These are phyloP conservation scores for Aspergillus sp. DNA, from an alignment of 2,329 filamentous ascomycete genomes.

Conservation along the genomic window DNA sequence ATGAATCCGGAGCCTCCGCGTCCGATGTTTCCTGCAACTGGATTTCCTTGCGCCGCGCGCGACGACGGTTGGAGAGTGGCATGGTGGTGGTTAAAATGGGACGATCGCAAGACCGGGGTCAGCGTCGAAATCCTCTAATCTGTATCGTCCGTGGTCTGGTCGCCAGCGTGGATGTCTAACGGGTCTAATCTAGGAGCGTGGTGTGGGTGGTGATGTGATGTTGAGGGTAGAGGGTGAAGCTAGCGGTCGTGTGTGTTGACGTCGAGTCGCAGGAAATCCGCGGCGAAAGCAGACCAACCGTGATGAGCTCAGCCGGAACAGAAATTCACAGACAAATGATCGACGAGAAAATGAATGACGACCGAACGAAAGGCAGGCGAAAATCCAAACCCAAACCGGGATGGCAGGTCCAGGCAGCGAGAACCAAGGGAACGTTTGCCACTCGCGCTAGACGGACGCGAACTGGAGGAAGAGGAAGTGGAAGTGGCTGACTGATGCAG, in stretches of 20 bases:
- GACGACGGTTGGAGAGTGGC: constrained; percentile 48
- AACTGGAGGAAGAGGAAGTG: constrained; percentile 6
- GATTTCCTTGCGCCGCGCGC: constrained; percentile 49
- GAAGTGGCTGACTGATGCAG: constrained; percentile 17
- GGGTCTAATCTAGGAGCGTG: not conserved
- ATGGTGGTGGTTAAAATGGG: constrained; percentile 28
- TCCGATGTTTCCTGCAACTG: constrained; percentile 49
- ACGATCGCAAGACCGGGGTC: constrained; percentile 8
- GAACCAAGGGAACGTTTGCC: constrained; percentile 39
- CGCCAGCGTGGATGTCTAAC: not conserved
- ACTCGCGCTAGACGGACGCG: constrained; percentile 31
- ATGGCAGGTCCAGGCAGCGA: constrained; percentile 18
- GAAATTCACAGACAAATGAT: constrained; percentile 1
- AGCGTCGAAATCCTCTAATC: constrained; percentile 1
- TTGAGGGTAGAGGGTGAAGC: too few relatives aligned
- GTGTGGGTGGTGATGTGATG: not conserved
- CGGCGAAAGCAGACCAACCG: not conserved
- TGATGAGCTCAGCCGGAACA: constrained; percentile 2
- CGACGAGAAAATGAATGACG: constrained; percentile 4
- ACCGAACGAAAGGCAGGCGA: constrained; percentile 9
- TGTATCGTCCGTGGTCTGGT: not conserved
- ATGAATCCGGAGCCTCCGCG: constrained; percentile 50
- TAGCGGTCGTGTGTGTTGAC: not conserved
- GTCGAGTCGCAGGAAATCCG: constrained; percentile 2
- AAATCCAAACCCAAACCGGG: constrained; percentile 14